A percentile compares a stretch with the other conserved stretches of the same genome.
phyloP scores from a whole-genome alignment of 2,329 filamentous ascomycete species.

The Pseudogymnoascus sp. region DNA sequence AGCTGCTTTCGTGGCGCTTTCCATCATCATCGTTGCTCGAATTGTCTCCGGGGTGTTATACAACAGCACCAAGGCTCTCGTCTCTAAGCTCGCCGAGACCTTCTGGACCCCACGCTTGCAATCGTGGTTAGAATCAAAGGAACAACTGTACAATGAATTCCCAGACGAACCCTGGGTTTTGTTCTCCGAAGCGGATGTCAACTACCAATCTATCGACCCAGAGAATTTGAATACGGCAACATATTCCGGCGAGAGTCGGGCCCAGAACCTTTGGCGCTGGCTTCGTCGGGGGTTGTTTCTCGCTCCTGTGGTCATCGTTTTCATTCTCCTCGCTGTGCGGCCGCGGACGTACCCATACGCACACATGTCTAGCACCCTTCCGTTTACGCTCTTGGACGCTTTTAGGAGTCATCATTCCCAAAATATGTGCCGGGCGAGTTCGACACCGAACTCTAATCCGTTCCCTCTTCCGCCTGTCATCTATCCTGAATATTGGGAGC shows the following conservation, averaged over 20 bases:
- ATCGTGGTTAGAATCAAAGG: neutral
- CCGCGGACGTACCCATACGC: constrained; percentile 30
- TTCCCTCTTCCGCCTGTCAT: constrained; percentile 26
- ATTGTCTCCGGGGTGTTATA: constrained; percentile 28
- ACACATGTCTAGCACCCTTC: constrained; percentile 30
- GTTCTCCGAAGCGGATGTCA: too few species aligned
- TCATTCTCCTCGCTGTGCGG: constrained; percentile 29
- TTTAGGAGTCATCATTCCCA: constrained; percentile 20
- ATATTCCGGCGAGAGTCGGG: constrained; percentile 5
- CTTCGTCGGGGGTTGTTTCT: constrained; percentile 10
- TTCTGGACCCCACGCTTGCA: constrained; percentile 12
- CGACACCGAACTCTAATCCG: constrained; percentile 20
- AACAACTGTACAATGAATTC: neutral
- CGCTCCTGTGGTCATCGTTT: constrained; percentile 16
- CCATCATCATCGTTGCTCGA: constrained; percentile 26
- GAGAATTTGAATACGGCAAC: neutral
- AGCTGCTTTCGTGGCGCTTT: constrained; percentile 23
- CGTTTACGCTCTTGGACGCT: constrained; percentile 30
- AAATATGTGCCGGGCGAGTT: constrained; percentile 19
- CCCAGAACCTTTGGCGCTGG: constrained; percentile 6
- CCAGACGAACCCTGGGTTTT: neutral
- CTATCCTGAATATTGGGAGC: constrained; percentile 18
- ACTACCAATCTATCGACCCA: too few species aligned
- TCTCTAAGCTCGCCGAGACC: constrained; percentile 16
- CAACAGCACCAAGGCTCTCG: constrained; percentile 16